Evolutionary conservation across 805 yeast species (phyloP), one percentile per base, ranked within the genome.

Genomic region (Candida bentonensis): DNA sequence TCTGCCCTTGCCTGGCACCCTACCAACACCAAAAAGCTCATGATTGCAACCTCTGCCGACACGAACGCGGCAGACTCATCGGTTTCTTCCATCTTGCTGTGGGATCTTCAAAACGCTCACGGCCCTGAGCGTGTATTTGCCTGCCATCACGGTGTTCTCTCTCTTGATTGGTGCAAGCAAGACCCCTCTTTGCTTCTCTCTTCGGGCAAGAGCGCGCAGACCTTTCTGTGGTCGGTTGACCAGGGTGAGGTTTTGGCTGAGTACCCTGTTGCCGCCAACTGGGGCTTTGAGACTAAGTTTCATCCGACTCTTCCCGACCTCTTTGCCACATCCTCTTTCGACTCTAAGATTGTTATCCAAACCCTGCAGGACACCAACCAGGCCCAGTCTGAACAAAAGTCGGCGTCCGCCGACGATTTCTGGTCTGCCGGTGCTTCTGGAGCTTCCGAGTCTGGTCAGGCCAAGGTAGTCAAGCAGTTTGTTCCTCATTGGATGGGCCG

Each of bases 1-100:
- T 77, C 94, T 27, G 73, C 74, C 48, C 94, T 92, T 13, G 86
- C 81, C 47, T 92, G 99, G 99, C 96, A 92, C 62, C 98, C 99
- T 46, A 65, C 73, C 39, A 80, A 79, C 64, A 77, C 89, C 47
- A 89, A 97, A 15, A 81, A 77, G 59, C 73, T 92, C 47, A 78
- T 83, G 22, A 89, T 97, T 22, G 95, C 95, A 22, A 79, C 92
- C 23, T 87, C 81, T 48, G 74, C 77, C 46, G 96, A 88, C 61
- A 67, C 72, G 20, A 75, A 76, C 42, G 20, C 13, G n/a, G 17
- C 7, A 9, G 36, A 30, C 20, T 11, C 36, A 11, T 41, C 45
- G 23, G 56, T 53, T 43, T 95, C 98, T 11, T 72, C 82, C 25
- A 78, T 92, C 44, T 65, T 86, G 51, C 70, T 89, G 15, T 92